These are phyloP conservation scores for Tuctoria greenei DNA, from an alignment of 176 grass and related monocot genomes.

Conservation along the genomic window DNA sequence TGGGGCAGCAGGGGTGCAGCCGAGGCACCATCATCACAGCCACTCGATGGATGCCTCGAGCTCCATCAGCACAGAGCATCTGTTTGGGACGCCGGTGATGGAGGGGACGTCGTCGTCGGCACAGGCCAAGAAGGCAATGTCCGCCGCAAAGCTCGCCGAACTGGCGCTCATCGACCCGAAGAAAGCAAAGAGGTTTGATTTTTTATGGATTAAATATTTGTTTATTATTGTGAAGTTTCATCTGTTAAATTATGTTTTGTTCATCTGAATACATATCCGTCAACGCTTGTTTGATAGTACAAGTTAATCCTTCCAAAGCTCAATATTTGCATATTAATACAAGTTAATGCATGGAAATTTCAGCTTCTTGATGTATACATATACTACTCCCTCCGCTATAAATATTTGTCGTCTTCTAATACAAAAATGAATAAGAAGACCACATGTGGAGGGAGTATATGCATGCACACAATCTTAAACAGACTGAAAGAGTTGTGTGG, in stretches of 20 bases:
- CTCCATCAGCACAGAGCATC: slow-evolving; percentile 46
- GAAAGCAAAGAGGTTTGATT: slow-evolving; percentile 71
- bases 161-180: slow-evolving; percentile 73
- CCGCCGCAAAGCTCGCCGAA: slow-evolving; percentile 70
- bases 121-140: slow-evolving; percentile 66
- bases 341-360: no score
- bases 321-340: no score
- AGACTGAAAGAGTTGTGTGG: neutral
- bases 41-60: slow-evolving; percentile 64
- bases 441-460: no score
- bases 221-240: neutral
- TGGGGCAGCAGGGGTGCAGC: neutral
- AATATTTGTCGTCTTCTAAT: no score
- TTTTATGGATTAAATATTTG: neutral
- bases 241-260: neutral
- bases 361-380: no score
- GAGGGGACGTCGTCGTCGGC: slow-evolving; percentile 41
- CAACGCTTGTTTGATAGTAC: no score
- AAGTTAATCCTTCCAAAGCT: no score
- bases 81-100: slow-evolving; percentile 42
- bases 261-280: slow-evolving; percentile 20
- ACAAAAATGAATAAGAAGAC: no score
- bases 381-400: no score
- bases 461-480: neutral
- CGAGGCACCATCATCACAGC: slow-evolving; percentile 73